A percentile compares a stretch with the other conserved stretches of the same genome.
Conservation (phyloP, 768 basidiomycete species). For the Boletus insuetus region DNA sequence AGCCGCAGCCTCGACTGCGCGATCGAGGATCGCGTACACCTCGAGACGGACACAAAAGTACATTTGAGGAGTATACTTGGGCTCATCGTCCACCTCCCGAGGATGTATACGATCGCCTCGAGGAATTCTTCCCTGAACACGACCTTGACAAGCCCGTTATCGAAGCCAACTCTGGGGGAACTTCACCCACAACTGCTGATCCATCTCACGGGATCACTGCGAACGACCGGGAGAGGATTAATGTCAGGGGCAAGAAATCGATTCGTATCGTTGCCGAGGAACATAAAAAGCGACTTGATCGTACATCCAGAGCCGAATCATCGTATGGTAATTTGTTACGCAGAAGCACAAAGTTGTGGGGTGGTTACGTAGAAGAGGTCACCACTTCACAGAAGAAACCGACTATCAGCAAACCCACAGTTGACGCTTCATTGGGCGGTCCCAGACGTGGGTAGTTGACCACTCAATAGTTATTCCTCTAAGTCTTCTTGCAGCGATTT, state of each 20-base stretch:
- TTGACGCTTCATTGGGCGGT: conserved; percentile 62
- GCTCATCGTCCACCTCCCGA: conserved; percentile 89
- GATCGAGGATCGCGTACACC: conserved; percentile 25
- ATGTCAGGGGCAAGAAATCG: conserved; percentile 75
- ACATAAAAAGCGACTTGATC: conserved; percentile 73
- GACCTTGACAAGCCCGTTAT: conserved; percentile 96
- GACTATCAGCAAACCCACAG: conserved; percentile 39
- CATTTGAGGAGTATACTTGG: conserved; percentile 78
- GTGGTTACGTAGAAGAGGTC: conserved; percentile 89
- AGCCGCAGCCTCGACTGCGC: conserved; percentile 14
- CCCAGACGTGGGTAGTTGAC: conserved; percentile 58
- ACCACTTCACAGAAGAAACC: conserved; percentile 66
- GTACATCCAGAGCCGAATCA: conserved; percentile 59
- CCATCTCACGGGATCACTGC: conserved; percentile 38
- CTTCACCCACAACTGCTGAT: conserved; percentile 70
- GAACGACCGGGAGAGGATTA: conserved; percentile 36
- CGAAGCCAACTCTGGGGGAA: conserved; percentile 77
- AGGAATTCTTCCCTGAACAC: conserved; percentile 94
- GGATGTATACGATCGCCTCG: conserved; percentile 88
- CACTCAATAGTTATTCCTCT: conserved; percentile 15
- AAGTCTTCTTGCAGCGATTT: conserved; percentile 56
- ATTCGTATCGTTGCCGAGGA: conserved; percentile 92
- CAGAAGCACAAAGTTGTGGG: conserved; percentile 95
- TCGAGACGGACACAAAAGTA: conserved; percentile 35
- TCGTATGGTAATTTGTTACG: conserved; percentile 55